Evolutionary conservation across 495 filamentous ascomycete species (phyloP).

Genomic region (Aspergillus taichungensis): DNA sequence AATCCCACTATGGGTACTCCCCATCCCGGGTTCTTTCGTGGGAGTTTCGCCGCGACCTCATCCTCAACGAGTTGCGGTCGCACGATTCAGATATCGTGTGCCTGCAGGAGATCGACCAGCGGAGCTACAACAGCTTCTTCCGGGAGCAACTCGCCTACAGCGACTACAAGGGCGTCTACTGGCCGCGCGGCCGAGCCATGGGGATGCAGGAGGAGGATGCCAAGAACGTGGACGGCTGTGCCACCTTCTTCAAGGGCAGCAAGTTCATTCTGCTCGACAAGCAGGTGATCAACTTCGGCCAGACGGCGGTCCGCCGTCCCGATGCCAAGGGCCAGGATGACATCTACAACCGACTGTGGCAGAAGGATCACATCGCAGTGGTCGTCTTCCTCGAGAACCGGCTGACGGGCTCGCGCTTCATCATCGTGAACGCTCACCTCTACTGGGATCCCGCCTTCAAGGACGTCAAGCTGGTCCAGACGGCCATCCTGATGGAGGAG

Average conservation of each 20-base stretch:
- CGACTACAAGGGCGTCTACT: slow-evolving; percentile 90
- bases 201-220: slow-evolving; percentile 88
- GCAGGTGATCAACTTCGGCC: slow-evolving; percentile 83
- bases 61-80: slow-evolving; percentile 70
- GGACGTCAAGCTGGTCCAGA: slow-evolving; percentile 93
- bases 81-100: slow-evolving; percentile 82
- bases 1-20: slow-evolving; percentile 77
- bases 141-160: slow-evolving; percentile 68
- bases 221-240: slow-evolving; percentile 84
- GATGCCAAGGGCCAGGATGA: slow-evolving; percentile 95
- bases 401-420: slow-evolving; percentile 74
- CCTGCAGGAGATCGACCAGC: slow-evolving; percentile 84
- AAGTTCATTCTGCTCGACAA: slow-evolving; percentile 93
- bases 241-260: slow-evolving; percentile 86
- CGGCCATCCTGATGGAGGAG: slow-evolving; percentile 87
- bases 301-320: slow-evolving; percentile 80
- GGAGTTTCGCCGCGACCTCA: slow-evolving; percentile 74
- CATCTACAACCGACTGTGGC: slow-evolving; percentile 96
- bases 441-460: slow-evolving; percentile 86
- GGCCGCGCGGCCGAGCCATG: slow-evolving; percentile 74
- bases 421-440: slow-evolving; percentile 87
- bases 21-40: slow-evolving; percentile 69
- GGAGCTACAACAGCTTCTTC: slow-evolving; percentile 86
- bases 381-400: slow-evolving; percentile 87
- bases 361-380: slow-evolving; percentile 89